Base-by-base conservation (phyloP, 768 basidiomycete genomes). In the Calocybe indica region DNA sequence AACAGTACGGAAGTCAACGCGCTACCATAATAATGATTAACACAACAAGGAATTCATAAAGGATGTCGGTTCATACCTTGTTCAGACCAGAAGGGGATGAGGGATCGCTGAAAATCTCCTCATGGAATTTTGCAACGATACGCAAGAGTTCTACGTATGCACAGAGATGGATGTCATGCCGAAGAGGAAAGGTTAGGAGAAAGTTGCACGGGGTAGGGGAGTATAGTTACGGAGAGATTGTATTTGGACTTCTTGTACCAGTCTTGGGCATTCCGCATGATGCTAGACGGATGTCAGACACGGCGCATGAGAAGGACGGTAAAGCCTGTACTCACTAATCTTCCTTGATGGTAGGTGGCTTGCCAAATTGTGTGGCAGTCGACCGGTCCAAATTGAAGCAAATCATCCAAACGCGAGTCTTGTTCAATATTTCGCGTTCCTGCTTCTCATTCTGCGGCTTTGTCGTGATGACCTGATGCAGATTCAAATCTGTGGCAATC, bases 331-430 rank as follows among this genome's bases (percentile, higher is more conserved):
- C 80, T 45, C 54, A 83, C 82, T 76, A 84, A 59, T 93, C 89
- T 56, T 92, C 91, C 55, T 86, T 85, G 59, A 94, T 84, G 7
- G 89, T 91, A 9, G 83, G 84, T 2, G 91, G 89, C 63, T 92
- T 92, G 3, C 92, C 92, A 61, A 92, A 89, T 61, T 92, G 86
- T 2, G 87, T 92, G 2, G 89, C 84, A 2, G 86, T 85, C 28
- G 90, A 92, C 11, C 88, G 79, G 62, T 96, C 92, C 48, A 94
- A 62, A 59, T 90, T 89, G 68, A 85, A 92, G 61, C 89, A 93
- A 43, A 88, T 86, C 73, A 94, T 78, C 92, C 92, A 96, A 29
- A 85, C 82, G n/a, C 92, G 71, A 37, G 80, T 82, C 49, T 86
- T 81, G 62, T 96, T 94, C 57, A 92, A 66, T 32, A 88, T 75